phyloP scores from a whole-genome alignment of 805 yeast genomes.

The Candida maltosa region DNA sequence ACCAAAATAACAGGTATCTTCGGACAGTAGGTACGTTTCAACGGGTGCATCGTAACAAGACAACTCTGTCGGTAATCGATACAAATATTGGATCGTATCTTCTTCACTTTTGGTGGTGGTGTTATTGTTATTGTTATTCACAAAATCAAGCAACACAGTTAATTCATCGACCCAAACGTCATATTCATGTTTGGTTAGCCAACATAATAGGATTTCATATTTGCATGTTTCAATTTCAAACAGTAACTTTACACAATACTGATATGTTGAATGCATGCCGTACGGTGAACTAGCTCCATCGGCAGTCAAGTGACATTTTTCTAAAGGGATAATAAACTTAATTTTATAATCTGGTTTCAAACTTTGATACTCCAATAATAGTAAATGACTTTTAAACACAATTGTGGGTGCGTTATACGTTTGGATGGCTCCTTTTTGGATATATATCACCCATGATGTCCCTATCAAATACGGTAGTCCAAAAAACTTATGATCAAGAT shows the following conservation, averaged over 20 bases:
- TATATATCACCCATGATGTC: slow-evolving; percentile 39
- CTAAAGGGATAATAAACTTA: slow-evolving; percentile 48
- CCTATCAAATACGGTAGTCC: slow-evolving; percentile 47
- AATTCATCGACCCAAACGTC: slow-evolving; percentile 38
- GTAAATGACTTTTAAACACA: slow-evolving; percentile 50
- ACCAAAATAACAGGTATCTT: too few relatives aligned
- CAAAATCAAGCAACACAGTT: slow-evolving; percentile 16
- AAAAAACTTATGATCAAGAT: slow-evolving; percentile 23
- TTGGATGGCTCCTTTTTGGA: slow-evolving; percentile 15
- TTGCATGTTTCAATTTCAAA: slow-evolving; percentile 42
- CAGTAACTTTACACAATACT: slow-evolving; percentile 37
- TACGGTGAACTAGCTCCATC: slow-evolving; percentile 21
- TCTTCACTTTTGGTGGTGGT: too few relatives aligned
- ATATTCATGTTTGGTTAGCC: slow-evolving; percentile 29
- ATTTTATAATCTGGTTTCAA: slow-evolving; percentile 25
- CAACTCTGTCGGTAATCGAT: slow-evolving; percentile 13
- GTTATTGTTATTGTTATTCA: slow-evolving; percentile 23
- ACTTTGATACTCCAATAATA: slow-evolving; percentile 26
- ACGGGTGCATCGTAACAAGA: too few relatives aligned
- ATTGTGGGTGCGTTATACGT: slow-evolving; percentile 29
- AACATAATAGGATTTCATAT: slow-evolving; percentile 43
- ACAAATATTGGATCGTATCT: slow-evolving; percentile 6
- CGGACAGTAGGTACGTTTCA: too few relatives aligned
- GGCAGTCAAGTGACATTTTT: slow-evolving; percentile 23
- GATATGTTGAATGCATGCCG: slow-evolving; percentile 28